Evolutionary conservation across 768 basidiomycete genomes (phyloP).

Genomic region (Chalciporus chontae): DNA sequence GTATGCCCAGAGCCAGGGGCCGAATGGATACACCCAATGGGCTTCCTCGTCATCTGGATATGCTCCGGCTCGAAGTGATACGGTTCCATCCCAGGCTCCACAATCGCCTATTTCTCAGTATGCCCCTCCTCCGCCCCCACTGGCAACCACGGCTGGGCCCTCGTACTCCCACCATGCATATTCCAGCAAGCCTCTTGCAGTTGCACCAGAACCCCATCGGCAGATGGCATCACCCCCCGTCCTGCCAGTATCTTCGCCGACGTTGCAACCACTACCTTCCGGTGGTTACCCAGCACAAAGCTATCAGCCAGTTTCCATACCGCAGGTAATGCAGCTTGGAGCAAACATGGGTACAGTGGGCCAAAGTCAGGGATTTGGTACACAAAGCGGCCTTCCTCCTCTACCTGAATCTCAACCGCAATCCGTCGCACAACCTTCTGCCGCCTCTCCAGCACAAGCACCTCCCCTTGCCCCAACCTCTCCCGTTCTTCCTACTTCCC

Average conservation of each 20-base stretch:
- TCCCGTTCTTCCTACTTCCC: constrained; percentile 17
- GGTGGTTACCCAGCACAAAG: constrained; percentile 11
- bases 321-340: constrained; percentile 8
- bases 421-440: constrained; percentile 16
- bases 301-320: constrained; percentile 22
- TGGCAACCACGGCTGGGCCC: constrained; percentile 10
- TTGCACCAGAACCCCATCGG: constrained; percentile 13
- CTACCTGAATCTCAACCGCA: constrained; percentile 14
- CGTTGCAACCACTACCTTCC: constrained; percentile 12
- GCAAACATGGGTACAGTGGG: constrained; percentile 7
- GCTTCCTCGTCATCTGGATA: constrained; percentile 19
- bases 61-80: constrained; percentile 20
- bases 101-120: constrained; percentile 28
- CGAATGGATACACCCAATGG: constrained; percentile 33
- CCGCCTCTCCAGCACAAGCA: constrained; percentile 11
- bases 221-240: constrained; percentile 13
- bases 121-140: constrained; percentile 20
- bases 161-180: constrained; percentile 15
- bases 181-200: constrained; percentile 5
- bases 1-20: constrained; percentile 31
- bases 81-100: constrained; percentile 20
- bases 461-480: constrained; percentile 10
- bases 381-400: constrained; percentile 1
- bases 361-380: constrained; percentile 15
- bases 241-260: constrained; percentile 2